Evolutionary conservation across 2,329 filamentous ascomycete genomes (phyloP).

Genomic region (Pseudogymnoascus sp.): DNA sequence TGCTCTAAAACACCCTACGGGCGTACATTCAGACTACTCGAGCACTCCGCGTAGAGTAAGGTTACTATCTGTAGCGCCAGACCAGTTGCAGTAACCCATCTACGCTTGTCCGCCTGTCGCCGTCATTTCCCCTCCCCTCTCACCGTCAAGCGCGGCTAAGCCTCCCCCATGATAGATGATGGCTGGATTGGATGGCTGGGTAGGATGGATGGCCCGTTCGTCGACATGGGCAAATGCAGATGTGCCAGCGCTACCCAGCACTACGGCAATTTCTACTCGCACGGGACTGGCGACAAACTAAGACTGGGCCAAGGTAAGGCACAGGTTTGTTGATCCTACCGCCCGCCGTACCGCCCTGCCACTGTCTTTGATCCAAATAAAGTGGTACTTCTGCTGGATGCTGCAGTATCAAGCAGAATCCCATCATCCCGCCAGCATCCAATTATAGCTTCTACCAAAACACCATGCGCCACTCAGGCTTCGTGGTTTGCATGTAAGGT

Average conservation of each 20-base stretch:
- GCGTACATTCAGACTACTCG: background rate
- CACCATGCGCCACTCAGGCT: background rate
- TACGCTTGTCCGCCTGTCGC: background rate
- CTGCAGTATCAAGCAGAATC: background rate
- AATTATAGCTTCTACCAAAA: constrained; percentile 2
- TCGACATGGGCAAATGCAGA: background rate
- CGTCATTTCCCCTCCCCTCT: background rate
- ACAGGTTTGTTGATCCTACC: background rate
- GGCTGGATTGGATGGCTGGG: background rate
- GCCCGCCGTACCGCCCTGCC: background rate
- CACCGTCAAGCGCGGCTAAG: constrained; percentile 10
- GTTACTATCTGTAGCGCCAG: too few relatives aligned
- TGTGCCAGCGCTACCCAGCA: background rate
- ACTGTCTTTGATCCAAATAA: background rate
- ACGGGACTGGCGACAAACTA: background rate
- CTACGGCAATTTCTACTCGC: background rate
- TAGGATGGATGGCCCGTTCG: background rate
- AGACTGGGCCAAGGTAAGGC: background rate
- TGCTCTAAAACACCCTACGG: background rate
- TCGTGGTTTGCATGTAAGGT: background rate
- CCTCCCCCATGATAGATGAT: background rate
- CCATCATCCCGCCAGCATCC: background rate
- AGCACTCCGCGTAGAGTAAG: background rate
- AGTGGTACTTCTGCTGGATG: background rate
- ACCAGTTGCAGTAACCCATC: background rate